These are phyloP conservation scores for Retiboletus flavoniger DNA, from an alignment of 1,284 basidiomycete genomes.

Conservation along the genomic window DNA sequence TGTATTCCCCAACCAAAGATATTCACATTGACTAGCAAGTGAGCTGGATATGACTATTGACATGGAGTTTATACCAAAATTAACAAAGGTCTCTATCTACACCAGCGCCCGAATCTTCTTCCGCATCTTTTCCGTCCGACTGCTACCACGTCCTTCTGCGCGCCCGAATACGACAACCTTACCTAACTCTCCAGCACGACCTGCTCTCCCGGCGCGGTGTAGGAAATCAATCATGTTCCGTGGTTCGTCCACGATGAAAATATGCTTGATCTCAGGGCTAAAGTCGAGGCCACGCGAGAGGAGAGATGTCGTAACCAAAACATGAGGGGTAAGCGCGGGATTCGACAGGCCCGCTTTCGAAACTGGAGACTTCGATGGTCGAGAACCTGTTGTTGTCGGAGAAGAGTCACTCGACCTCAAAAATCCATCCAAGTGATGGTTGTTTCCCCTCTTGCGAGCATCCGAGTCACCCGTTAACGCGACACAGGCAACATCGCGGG, in stretches of 20 bases:
- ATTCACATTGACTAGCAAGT: no score
- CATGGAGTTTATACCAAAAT: background rate
- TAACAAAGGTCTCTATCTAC: constrained; percentile 7
- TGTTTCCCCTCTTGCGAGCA: constrained; percentile 61
- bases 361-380: constrained; percentile 12
- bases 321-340: constrained; percentile 47
- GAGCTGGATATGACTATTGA: background rate
- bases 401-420: constrained; percentile 38
- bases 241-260: constrained; percentile 83
- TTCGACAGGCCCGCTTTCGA: constrained; percentile 21
- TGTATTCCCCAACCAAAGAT: no score
- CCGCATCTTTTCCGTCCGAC: constrained; percentile 48
- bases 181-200: constrained; percentile 63
- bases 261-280: constrained; percentile 67
- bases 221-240: constrained; percentile 87
- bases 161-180: constrained; percentile 73
- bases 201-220: constrained; percentile 83
- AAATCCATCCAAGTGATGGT: constrained; percentile 74
- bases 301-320: constrained; percentile 86
- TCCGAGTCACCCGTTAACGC: constrained; percentile 58
- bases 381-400: background rate
- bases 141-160: constrained; percentile 54
- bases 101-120: constrained; percentile 45
- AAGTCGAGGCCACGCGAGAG: constrained; percentile 92
- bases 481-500: constrained; percentile 64